Base-by-base conservation (phyloP, 345 rosid species). In the Salix brachista region DNA sequence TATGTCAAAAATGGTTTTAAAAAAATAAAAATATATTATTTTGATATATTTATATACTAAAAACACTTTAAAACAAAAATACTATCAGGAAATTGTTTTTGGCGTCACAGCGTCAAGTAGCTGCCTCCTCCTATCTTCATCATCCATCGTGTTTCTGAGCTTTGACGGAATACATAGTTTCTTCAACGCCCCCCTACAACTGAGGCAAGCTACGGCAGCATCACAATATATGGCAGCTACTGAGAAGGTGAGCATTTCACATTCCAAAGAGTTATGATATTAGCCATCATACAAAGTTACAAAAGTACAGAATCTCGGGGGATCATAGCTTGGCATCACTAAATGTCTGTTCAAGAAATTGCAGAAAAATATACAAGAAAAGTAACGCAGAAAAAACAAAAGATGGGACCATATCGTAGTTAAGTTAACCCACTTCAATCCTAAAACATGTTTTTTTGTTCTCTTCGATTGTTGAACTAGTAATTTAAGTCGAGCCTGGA, bases 401-500 rank as follows among this genome's bases (percentile, higher is more conserved):
- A 36, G 37, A 36, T 36, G 37, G 37, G 37, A 36, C 37, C 37
- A 5, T 36, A 5, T 36, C 37, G 37, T 36, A 36, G 37, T 36
- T 5, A 36, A 36, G 37, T 8, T 7, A 54, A 54, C 60, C 60
- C 60, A 19, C 25, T 54, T 54, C 60, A 54, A 1, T 54, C 60
- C 60, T 54, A 2, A 54, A 21, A 54, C 8, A 36, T 36, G 37
- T 36, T 36, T 36, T 36, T 16, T 5, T 19, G 19, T 19, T 9
- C 23, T 21, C 50, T 52, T 30, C 46, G 9, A 61, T 75, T 21
- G 41, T 30, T 75, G 52, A 75, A 36, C 6, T 71, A 1, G 30
- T 90, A 88, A 87, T 85, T 89, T 88, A 28, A 86, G 90, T 81
- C 82, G 87, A 72, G 92, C 98, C 83, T 87, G 87, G 77, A 96